phyloP scores from a whole-genome alignment of 352 stramenopile genomes.

The Globisporangium takayamanum region DNA sequence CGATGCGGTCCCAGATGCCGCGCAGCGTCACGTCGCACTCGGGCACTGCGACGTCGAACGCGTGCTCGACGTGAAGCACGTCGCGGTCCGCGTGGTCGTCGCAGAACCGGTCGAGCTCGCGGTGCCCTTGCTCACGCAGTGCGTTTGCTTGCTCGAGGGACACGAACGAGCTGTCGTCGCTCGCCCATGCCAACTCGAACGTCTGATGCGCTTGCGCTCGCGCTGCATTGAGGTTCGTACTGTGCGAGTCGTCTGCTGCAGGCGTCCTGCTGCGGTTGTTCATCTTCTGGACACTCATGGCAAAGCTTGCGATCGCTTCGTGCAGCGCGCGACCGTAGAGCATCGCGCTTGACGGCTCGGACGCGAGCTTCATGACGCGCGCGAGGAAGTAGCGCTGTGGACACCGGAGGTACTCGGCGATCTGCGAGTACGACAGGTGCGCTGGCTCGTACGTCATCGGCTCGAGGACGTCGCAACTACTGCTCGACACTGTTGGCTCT shows the following conservation, averaged over 20 bases:
- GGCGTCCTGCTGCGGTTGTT: constrained; percentile 13
- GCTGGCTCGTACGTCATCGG: constrained; percentile 27
- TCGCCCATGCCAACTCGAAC: constrained; percentile 11
- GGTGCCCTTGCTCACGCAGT: constrained; percentile 29
- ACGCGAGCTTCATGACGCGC: constrained; percentile 54
- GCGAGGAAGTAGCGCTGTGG: constrained; percentile 73
- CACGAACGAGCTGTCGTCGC: constrained; percentile 31
- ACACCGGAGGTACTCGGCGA: constrained; percentile 74
- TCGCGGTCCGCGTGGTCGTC: constrained; percentile 20
- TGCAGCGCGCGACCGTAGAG: constrained; percentile 71
- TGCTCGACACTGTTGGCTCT: no score
- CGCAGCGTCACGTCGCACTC: constrained; percentile 45
- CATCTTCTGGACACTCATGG: constrained; percentile 14
- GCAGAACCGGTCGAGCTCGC: constrained; percentile 42
- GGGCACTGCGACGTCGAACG: constrained; percentile 46
- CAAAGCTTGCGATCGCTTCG: constrained; percentile 58
- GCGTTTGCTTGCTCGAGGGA: constrained; percentile 26
- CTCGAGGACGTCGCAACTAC: not conserved
- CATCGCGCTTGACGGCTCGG: constrained; percentile 47
- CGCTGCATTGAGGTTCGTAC: not conserved
- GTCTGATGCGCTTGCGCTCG: constrained; percentile 2
- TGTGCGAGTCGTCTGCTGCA: constrained; percentile 2
- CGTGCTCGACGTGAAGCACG: constrained; percentile 55
- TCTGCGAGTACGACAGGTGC: constrained; percentile 79
- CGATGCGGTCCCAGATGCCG: constrained; percentile 77